A percentile compares a stretch with the other conserved stretches of the same genome.
phyloP scores from a whole-genome alignment of 129 eudicot species.

The Tagetes patula region DNA sequence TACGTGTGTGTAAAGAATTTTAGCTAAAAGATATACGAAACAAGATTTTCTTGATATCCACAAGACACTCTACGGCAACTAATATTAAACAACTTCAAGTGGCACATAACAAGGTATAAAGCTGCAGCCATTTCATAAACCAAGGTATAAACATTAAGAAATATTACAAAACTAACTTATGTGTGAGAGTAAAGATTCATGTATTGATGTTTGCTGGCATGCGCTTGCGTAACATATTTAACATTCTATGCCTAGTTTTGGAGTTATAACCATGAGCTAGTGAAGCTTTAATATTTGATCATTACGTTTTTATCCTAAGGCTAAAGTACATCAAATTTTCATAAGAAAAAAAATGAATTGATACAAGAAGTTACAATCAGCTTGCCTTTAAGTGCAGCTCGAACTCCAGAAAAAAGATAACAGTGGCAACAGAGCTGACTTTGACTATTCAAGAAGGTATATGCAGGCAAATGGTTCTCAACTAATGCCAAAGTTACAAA shows the following conservation, averaged over 20 bases:
- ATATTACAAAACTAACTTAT: background rate
- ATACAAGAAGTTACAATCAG: slow-evolving; percentile 24
- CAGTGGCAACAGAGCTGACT: slow-evolving; percentile 19
- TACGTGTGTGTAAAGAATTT: background rate
- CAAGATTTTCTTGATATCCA: background rate
- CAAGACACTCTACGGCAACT: background rate
- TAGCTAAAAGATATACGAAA: background rate
- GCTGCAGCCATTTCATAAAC: background rate
- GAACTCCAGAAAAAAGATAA: slow-evolving; percentile 9
- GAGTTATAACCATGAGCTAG: slow-evolving; percentile 17
- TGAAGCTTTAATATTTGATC: slow-evolving; percentile 7
- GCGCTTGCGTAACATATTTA: background rate
- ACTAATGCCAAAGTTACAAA: slow-evolving; percentile 14
- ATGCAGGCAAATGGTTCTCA: slow-evolving; percentile 3
- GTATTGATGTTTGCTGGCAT: background rate
- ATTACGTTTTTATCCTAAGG: background rate
- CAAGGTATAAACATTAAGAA: background rate
- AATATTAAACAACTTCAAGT: background rate
- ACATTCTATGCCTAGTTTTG: background rate
- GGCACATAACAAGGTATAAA: background rate
- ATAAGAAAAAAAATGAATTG: background rate
- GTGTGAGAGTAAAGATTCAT: background rate
- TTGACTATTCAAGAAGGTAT: slow-evolving; percentile 16
- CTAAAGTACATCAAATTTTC: background rate
- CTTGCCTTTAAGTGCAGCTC: slow-evolving; percentile 33